Percentiles rank a stretch among this genome's conserved stretches.
Evolutionary conservation across 2,329 filamentous ascomycete species (phyloP).

Genomic region (Fusarium graminum): DNA sequence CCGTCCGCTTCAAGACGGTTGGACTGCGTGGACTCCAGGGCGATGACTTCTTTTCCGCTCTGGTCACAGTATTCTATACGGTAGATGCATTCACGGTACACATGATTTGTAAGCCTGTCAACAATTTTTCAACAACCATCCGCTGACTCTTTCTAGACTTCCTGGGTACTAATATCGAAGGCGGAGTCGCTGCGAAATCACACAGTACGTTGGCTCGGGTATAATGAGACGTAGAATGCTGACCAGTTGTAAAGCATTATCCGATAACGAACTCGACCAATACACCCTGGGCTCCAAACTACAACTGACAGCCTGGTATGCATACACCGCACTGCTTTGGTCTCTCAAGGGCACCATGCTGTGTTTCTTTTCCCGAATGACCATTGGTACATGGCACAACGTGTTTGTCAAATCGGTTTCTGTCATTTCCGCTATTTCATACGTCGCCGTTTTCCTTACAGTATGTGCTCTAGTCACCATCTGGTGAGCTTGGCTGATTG

Average conservation of each 20-base stretch:
- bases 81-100: constrained; percentile 55
- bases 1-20: constrained; percentile 55
- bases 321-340: constrained; percentile 56
- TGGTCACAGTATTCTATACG: constrained; percentile 53
- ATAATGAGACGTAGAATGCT: background rate
- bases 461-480: constrained; percentile 1
- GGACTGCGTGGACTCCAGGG: constrained; percentile 55
- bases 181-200: background rate
- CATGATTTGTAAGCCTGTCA: constrained; percentile 48
- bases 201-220: constrained; percentile 6
- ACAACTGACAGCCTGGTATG: constrained; percentile 57
- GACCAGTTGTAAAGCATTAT: constrained; percentile 32
- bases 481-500: background rate
- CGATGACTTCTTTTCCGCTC: constrained; percentile 55
- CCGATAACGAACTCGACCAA: constrained; percentile 46
- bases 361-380: constrained; percentile 50
- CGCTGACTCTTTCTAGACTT: constrained; percentile 25
- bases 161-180: constrained; percentile 44
- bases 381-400: constrained; percentile 46
- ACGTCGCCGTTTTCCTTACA: constrained; percentile 41
- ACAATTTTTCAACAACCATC: rapidly evolving
- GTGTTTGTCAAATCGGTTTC: constrained; percentile 40
- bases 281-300: constrained; percentile 54
- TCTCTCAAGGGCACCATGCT: constrained; percentile 50
- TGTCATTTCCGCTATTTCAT: constrained; percentile 9